phyloP scores from a whole-genome alignment of 2,329 filamentous ascomycete genomes.

The Lachnellula hyalina region DNA sequence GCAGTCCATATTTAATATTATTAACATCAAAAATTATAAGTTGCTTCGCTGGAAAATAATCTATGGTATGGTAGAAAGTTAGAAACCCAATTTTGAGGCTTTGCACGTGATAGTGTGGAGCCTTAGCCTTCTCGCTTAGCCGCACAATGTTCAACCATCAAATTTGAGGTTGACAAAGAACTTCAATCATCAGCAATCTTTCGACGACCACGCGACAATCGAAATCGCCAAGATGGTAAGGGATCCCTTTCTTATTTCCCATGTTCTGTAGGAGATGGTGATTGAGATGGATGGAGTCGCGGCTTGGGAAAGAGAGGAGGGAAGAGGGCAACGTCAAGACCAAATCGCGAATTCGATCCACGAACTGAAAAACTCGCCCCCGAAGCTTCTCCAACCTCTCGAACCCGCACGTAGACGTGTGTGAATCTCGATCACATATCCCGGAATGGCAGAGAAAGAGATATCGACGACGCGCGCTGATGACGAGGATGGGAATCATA shows the following conservation, averaged over 20 bases:
- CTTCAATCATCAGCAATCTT: constrained; percentile 2
- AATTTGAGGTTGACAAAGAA: neutral
- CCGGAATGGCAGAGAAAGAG: neutral
- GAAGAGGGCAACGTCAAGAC: neutral
- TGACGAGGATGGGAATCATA: constrained; percentile 2
- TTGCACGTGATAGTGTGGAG: too few species aligned
- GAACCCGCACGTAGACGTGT: too few species aligned
- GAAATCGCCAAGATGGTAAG: neutral
- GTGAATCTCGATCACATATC: too few species aligned
- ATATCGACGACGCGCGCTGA: neutral
- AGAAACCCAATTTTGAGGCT: too few species aligned
- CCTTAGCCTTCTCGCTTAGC: neutral
- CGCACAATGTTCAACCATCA: neutral
- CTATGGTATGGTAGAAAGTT: too few species aligned
- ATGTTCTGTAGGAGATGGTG: neutral
- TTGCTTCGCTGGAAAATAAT: too few species aligned
- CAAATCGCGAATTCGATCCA: neutral
- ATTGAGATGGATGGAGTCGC: neutral
- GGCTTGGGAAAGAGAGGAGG: neutral
- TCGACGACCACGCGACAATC: neutral
- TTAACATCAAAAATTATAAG: too few species aligned
- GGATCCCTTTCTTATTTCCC: neutral
- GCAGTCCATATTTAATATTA: too few species aligned
- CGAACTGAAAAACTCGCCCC: neutral
- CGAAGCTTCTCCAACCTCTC: too few species aligned